These are phyloP conservation scores for Camelina sativa DNA, from an alignment of 345 rosid genomes.

Conservation along the genomic window DNA sequence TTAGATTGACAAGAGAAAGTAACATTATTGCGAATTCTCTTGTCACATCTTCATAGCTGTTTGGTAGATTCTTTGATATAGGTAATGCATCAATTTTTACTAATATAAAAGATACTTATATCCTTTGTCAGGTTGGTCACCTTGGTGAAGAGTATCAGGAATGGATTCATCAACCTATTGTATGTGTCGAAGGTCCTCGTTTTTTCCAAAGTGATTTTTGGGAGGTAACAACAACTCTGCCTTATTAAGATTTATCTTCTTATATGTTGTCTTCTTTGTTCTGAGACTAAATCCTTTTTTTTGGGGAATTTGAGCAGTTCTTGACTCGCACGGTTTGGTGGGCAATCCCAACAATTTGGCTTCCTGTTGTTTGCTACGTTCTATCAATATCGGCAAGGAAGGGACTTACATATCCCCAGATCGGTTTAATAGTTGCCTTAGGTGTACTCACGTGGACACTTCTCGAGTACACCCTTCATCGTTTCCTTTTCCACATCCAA, in stretches of 20 bases:
- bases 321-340: conserved; percentile 95
- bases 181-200: conserved; percentile 88
- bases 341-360: conserved; percentile 93
- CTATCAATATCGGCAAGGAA: conserved; percentile 60
- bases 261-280: conserved; percentile 12
- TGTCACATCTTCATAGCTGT: background rate
- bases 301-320: conserved; percentile 54
- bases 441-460: conserved; percentile 90
- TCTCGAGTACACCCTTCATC: conserved; percentile 89
- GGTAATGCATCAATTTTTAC: background rate
- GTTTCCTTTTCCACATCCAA: conserved; percentile 91
- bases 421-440: conserved; percentile 56
- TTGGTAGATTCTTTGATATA: background rate
- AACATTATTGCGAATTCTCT: background rate
- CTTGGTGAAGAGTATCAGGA: conserved; percentile 94
- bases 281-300: background rate
- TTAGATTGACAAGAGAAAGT: background rate
- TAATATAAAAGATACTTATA: background rate
- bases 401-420: conserved; percentile 67
- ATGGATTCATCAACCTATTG: conserved; percentile 99
- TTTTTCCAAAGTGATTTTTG: conserved; percentile 83
- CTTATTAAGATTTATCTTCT: background rate
- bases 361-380: conserved; percentile 75
- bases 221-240: conserved; percentile 64
- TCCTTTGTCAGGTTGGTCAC: conserved; percentile 81